Base-by-base conservation (phyloP, 2,329 filamentous ascomycete genomes). In the Thelonectria rubi region DNA sequence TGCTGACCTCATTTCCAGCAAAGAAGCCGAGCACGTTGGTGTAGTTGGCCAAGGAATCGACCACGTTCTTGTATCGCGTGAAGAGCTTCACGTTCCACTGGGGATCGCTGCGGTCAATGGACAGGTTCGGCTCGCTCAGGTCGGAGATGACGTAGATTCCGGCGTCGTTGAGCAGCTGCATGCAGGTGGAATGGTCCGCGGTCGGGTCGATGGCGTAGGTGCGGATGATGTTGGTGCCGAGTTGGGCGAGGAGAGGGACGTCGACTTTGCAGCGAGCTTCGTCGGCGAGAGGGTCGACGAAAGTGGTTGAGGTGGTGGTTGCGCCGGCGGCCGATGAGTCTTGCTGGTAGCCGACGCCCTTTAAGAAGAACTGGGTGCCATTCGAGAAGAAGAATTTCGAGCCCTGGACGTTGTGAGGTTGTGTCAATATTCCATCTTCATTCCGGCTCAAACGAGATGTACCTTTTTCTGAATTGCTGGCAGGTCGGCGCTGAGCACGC, bases 91-190 rank as follows among this genome's bases (percentile, higher is more conserved):
- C 85, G 76, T 93, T 88, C 95, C 95, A 99, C 64, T 82, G 73
- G n/a, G 95, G 91, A 68, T 84, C 79, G 74, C 91, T 85, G 68
- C 93, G 92, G 82, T 94, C 90, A 84, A 99, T 97, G 55, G 95
- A 98, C 58, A 86, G 77, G 56, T 80, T 81, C 26, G 95, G 95
- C 76, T 96, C 88, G 21, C 91, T 91, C 68, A 99, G 83, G 83
- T 99, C 95, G 69, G 93, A 91, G 72, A 99, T 87, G 73, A 99
- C 89, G 78, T 98, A 99, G 82, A 99, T 98, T 74, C 93, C 94
- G 58, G 91, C 91, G 62, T 91, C 87, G 59, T 91, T 85, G 50
- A 99, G 86, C 67, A 92, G 78, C 69, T 84, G 81, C 94, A 99
- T 97, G 82, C 95, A 98, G 53, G 83, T 84, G 57, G 85, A 83